A percentile compares a stretch with the other conserved stretches of the same genome.
These are phyloP conservation scores for Physcomitrellopsis africana DNA, from an alignment of 225 moss, liverwort and hornwort species.

Conservation along the genomic window DNA sequence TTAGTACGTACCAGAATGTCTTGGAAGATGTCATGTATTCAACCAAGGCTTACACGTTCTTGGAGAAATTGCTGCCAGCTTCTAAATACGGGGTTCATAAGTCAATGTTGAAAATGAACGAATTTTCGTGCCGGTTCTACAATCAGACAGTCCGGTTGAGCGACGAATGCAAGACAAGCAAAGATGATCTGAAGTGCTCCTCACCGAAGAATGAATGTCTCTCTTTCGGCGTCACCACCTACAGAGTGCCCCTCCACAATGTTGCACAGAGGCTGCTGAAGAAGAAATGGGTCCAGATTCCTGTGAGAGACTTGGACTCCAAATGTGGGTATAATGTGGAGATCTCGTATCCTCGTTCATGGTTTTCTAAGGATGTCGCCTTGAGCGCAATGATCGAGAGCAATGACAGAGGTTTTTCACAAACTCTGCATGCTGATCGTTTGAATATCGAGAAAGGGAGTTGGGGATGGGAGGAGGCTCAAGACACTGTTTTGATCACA, in stretches of 20 bases:
- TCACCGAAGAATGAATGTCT: conserved; percentile 6
- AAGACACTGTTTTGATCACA: conserved; percentile 17
- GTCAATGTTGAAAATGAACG: neutral
- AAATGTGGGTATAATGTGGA: conserved; percentile 17
- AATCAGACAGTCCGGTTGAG: conserved; percentile 10
- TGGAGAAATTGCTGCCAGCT: conserved; percentile 28
- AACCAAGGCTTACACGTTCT: conserved; percentile 24
- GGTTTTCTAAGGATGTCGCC: conserved; percentile 25
- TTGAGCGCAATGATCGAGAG: conserved; percentile 18
- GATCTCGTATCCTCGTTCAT: conserved; percentile 26
- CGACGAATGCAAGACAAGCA: conserved; percentile 13
- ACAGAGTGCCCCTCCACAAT: conserved; percentile 14
- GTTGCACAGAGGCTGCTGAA: conserved; percentile 9
- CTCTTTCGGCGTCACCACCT: conserved; percentile 33
- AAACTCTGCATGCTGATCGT: conserved; percentile 19
- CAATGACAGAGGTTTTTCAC: conserved; percentile 23
- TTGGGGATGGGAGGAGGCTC: conserved; percentile 30
- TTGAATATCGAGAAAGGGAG: conserved; percentile 25
- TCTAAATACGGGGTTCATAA: conserved; percentile 25
- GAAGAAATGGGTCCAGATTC: conserved; percentile 22
- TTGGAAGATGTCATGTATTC: conserved; percentile 22
- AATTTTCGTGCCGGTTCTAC: conserved; percentile 1
- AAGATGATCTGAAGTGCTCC: neutral
- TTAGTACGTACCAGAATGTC: neutral
- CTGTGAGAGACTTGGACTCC: conserved; percentile 19